Percentiles rank a stretch among this genome's conserved stretches.
Conservation (phyloP, 805 yeast species). For the Isabelozyma heimii region DNA sequence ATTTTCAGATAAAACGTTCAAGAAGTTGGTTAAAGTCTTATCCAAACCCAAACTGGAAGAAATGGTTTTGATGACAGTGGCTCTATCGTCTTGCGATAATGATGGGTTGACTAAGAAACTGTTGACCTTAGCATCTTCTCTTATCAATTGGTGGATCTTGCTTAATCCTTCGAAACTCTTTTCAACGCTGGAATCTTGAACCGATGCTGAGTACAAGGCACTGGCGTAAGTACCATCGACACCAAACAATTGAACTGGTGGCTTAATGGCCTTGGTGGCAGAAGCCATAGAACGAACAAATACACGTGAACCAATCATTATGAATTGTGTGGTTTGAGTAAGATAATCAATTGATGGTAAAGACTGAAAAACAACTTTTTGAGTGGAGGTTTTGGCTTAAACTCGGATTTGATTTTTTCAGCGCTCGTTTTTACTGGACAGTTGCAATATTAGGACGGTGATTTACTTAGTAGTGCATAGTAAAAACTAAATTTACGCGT, state of each 20-base stretch:
- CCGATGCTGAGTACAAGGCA: conserved; percentile 90
- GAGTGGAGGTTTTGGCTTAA: background rate
- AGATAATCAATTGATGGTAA: background rate
- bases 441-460: background rate
- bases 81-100: conserved; percentile 71
- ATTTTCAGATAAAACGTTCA: conserved; percentile 86
- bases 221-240: conserved; percentile 96
- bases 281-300: conserved; percentile 73
- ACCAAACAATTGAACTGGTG: conserved; percentile 93
- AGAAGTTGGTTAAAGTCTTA: conserved; percentile 72
- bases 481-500: background rate
- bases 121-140: conserved; percentile 61
- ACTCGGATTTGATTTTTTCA: background rate
- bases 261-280: conserved; percentile 62
- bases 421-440: background rate
- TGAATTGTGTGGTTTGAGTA: background rate
- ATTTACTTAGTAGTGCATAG: too few species aligned
- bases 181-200: conserved; percentile 73
- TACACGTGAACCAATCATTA: conserved; percentile 58
- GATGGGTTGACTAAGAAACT: conserved; percentile 79
- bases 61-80: conserved; percentile 62
- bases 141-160: conserved; percentile 52
- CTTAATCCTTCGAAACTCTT: conserved; percentile 64
- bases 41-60: conserved; percentile 52
- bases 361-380: background rate